These are phyloP conservation scores for Torulaspora gathmanii DNA, from an alignment of 805 yeast genomes.

Conservation along the genomic window DNA sequence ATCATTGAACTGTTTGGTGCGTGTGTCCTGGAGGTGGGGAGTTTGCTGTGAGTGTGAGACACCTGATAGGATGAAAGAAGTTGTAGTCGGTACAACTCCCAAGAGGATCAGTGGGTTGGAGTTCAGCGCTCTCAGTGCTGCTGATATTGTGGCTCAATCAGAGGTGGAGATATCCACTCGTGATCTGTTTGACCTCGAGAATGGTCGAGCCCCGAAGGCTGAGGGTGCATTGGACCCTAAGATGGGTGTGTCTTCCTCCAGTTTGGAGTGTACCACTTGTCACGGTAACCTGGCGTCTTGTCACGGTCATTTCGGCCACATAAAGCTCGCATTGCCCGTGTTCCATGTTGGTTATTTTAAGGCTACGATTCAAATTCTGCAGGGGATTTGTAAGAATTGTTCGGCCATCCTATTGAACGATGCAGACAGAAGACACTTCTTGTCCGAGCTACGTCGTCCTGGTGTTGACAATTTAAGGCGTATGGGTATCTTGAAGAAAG, in stretches of 20 bases:
- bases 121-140: constrained; percentile 88
- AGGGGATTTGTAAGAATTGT: constrained; percentile 87
- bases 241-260: constrained; percentile 91
- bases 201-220: constrained; percentile 75
- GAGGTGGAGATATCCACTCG: constrained; percentile 91
- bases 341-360: constrained; percentile 97
- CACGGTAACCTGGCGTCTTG: constrained; percentile 88
- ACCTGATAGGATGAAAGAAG: constrained; percentile 35
- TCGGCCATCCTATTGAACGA: constrained; percentile 74
- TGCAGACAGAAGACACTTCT: constrained; percentile 58
- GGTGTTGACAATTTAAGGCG: constrained; percentile 85
- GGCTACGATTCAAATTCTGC: constrained; percentile 80
- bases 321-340: constrained; percentile 88
- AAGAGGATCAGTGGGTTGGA: constrained; percentile 85
- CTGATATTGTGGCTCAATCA: constrained; percentile 86
- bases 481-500: constrained; percentile 78
- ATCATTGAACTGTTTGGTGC: neutral
- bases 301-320: constrained; percentile 98
- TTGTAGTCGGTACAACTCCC: constrained; percentile 70
- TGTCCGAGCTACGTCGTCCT: constrained; percentile 79
- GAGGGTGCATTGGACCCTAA: constrained; percentile 86
- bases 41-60: neutral
- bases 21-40: neutral
- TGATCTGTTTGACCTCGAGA: constrained; percentile 85
- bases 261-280: constrained; percentile 86